A percentile compares a stretch with the other conserved stretches of the same genome.
phyloP scores from a whole-genome alignment of 495 filamentous ascomycete genomes.

The Pyrenula aspistea region DNA sequence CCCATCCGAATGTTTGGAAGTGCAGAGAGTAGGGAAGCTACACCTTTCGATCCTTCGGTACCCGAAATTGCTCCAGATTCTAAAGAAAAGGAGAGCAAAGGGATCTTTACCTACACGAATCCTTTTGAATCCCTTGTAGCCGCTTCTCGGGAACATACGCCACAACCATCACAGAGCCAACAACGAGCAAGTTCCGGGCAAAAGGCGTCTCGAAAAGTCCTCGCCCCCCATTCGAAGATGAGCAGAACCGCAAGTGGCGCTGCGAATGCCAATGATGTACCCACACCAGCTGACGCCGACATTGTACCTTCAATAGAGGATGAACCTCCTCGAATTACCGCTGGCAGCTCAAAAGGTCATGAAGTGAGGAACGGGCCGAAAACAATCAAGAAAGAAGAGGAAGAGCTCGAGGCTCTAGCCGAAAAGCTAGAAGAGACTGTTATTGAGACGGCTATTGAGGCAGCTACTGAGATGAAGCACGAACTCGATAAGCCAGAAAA shows the following conservation, averaged over 20 bases:
- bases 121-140: slow-evolving; percentile 68
- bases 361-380: slow-evolving; percentile 34
- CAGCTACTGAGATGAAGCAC: slow-evolving; percentile 38
- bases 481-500: slow-evolving; percentile 47
- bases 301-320: slow-evolving; percentile 21
- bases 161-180: slow-evolving; percentile 16
- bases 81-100: slow-evolving; percentile 9
- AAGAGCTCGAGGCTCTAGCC: slow-evolving; percentile 9
- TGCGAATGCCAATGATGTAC: slow-evolving; percentile 1
- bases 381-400: slow-evolving; percentile 28
- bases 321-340: slow-evolving; percentile 22
- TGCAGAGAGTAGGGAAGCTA: slow-evolving; percentile 12
- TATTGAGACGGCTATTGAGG: slow-evolving; percentile 25
- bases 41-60: slow-evolving; percentile 15
- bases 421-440: slow-evolving; percentile 28
- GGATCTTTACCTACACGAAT: slow-evolving; percentile 65
- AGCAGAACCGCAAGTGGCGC: slow-evolving; percentile 6
- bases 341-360: slow-evolving; percentile 16
- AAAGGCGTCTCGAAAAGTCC: slow-evolving; percentile 44
- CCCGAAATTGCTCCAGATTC: background rate
- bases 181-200: background rate
- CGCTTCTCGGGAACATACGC: slow-evolving; percentile 42
- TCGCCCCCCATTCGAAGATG: slow-evolving; percentile 56
- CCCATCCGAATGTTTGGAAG: slow-evolving; percentile 27
- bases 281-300: slow-evolving; percentile 21